Evolutionary conservation across 2,329 filamentous ascomycete genomes (phyloP).

Genomic region (Aspergillus candidus): DNA sequence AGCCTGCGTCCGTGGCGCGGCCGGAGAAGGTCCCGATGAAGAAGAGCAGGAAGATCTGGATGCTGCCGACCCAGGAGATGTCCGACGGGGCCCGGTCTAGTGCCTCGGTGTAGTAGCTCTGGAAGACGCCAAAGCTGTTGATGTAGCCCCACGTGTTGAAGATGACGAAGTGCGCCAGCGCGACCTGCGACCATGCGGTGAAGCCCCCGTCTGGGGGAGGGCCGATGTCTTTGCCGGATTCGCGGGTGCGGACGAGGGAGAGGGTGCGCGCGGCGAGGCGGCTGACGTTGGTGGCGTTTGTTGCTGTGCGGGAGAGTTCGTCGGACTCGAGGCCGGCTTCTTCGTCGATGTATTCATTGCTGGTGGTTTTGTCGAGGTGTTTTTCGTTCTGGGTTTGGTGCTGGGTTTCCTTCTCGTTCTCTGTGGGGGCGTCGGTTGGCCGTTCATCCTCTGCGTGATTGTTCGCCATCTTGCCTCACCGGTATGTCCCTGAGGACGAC

Average conservation of each 20-base stretch:
- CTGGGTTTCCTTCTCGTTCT: too few species aligned
- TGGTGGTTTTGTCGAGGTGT: conserved; percentile 6
- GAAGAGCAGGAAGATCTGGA: conserved; percentile 49
- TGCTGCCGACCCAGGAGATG: conserved; percentile 49
- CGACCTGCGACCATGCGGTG: conserved; percentile 52
- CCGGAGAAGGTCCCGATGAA: conserved; percentile 48
- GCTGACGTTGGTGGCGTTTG: conserved; percentile 21
- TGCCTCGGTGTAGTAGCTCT: conserved; percentile 46
- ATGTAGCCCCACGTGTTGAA: conserved; percentile 54
- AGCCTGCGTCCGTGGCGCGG: conserved; percentile 48
- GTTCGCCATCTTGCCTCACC: neutral
- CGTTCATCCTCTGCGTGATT: neutral
- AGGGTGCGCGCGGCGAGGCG: conserved; percentile 26
- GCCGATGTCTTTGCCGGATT: conserved; percentile 31
- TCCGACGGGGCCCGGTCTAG: conserved; percentile 41
- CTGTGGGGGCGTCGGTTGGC: neutral
- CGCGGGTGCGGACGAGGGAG: conserved; percentile 33
- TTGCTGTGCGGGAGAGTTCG: conserved; percentile 16
- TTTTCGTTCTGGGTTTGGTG: neutral
- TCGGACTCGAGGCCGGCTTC: conserved; percentile 12
- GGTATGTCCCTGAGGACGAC: too few species aligned
- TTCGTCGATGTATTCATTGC: conserved; percentile 12
- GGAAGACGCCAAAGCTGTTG: conserved; percentile 53
- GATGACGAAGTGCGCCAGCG: conserved; percentile 48
- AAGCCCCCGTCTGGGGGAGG: conserved; percentile 48